These are phyloP conservation scores for Penicillium sp. DNA, from an alignment of 2,329 filamentous ascomycete genomes.

Conservation along the genomic window DNA sequence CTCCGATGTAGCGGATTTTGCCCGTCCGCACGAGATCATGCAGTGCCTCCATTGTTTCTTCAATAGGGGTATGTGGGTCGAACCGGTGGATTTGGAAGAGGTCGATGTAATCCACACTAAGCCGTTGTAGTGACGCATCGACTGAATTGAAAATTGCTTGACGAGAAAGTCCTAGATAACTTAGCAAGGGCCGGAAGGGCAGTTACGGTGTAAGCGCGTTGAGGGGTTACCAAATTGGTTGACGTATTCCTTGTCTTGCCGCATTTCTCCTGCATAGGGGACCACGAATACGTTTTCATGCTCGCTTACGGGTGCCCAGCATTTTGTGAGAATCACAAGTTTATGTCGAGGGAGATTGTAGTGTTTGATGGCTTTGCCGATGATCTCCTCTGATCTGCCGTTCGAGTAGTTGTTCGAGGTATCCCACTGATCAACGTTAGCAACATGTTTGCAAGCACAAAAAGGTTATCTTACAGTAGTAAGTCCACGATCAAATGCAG, in stretches of 20 bases:
- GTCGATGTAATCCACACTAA: constrained; percentile 2
- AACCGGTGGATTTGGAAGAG: constrained; percentile 6
- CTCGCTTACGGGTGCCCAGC: constrained; percentile 43
- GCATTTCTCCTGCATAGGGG: constrained; percentile 42
- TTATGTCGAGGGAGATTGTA: constrained; percentile 60
- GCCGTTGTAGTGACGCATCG: constrained; percentile 37
- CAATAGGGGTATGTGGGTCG: constrained; percentile 41
- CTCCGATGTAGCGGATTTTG: constrained; percentile 38
- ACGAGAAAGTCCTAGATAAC: constrained; percentile 52
- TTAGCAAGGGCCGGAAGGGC: background rate
- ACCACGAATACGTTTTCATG: constrained; percentile 36
- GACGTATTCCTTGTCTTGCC: constrained; percentile 52
- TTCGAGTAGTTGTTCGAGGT: constrained; percentile 56
- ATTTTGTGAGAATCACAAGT: constrained; percentile 60
- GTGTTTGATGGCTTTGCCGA: constrained; percentile 60
- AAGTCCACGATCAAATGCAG: constrained; percentile 18
- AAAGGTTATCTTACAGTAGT: constrained; percentile 15
- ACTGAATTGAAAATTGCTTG: constrained; percentile 65
- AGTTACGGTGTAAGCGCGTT: background rate
- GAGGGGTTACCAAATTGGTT: constrained; percentile 35
- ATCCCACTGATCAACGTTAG: constrained; percentile 25
- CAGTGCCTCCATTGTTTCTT: constrained; percentile 51
- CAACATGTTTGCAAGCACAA: background rate
- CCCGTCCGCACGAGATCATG: constrained; percentile 39
- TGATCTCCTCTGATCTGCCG: constrained; percentile 55